Conservation (phyloP, 2,329 filamentous ascomycete species). For the Pseudogymnoascus sp. region DNA sequence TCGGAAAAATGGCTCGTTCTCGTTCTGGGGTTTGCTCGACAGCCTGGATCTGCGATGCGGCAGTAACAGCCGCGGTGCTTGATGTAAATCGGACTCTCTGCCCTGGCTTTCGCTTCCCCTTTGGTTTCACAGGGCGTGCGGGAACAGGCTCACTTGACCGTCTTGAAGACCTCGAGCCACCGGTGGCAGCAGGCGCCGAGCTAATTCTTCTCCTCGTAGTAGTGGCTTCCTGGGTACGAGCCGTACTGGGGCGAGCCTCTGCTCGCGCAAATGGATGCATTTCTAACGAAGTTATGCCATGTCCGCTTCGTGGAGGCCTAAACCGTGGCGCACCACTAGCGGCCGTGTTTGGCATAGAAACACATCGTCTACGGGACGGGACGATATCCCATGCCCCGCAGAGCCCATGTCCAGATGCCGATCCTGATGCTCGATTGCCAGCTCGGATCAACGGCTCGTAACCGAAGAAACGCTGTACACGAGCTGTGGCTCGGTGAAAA, state of each 20-base stretch:
- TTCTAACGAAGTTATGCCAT: slow-evolving; percentile 19
- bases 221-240: background rate
- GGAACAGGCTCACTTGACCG: background rate
- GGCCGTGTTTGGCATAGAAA: background rate
- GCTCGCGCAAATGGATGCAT: slow-evolving; percentile 22
- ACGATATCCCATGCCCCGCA: background rate
- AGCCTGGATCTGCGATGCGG: background rate
- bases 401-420: background rate
- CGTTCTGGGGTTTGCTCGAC: background rate
- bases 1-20: background rate
- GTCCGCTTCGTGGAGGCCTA: slow-evolving; percentile 24
- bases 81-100: slow-evolving; percentile 3
- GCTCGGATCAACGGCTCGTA: slow-evolving; percentile 10
- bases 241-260: background rate
- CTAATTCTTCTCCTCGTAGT: background rate
- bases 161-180: background rate
- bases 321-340: slow-evolving; percentile 20
- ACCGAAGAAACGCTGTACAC: slow-evolving; percentile 8
- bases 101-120: slow-evolving; percentile 4
- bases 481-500: slow-evolving; percentile 9
- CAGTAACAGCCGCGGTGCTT: background rate
- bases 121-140: background rate
- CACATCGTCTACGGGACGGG: background rate
- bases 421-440: slow-evolving; percentile 9
- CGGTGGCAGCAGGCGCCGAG: background rate